phyloP scores from a whole-genome alignment of 495 filamentous ascomycete species.

The Neurospora sp. region DNA sequence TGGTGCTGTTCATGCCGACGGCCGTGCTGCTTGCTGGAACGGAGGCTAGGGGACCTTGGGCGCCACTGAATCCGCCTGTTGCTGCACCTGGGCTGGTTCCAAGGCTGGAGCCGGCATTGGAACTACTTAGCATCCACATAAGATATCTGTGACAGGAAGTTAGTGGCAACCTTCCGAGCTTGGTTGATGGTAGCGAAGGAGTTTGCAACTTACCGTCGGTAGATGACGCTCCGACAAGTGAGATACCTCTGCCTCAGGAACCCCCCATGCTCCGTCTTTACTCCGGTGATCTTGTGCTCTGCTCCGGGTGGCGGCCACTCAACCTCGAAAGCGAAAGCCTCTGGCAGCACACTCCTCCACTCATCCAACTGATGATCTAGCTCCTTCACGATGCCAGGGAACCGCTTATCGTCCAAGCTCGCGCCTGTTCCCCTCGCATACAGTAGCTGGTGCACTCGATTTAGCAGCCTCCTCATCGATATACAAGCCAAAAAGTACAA shows the following conservation, averaged over 20 bases:
- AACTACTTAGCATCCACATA: conserved; percentile 30
- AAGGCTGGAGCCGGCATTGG: neutral
- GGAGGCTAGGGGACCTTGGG: neutral
- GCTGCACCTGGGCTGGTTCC: neutral
- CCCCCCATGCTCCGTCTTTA: conserved; percentile 21
- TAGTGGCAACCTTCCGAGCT: neutral
- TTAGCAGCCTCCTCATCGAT: conserved; percentile 17
- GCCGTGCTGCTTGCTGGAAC: neutral
- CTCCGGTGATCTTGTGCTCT: conserved; percentile 9
- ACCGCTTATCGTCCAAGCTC: conserved; percentile 25
- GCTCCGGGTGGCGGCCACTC: neutral
- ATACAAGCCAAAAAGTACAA: conserved; percentile 22
- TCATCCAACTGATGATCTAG: conserved; percentile 35
- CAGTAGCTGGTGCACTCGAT: conserved; percentile 17
- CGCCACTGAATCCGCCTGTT: neutral
- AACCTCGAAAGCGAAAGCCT: conserved; percentile 27
- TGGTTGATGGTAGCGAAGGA: neutral
- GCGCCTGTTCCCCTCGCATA: conserved; percentile 18
- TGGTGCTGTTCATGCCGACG: neutral
- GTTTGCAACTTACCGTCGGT: conserved; percentile 26
- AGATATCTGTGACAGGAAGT: conserved; percentile 13
- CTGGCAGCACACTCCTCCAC: conserved; percentile 33
- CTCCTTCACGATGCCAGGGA: conserved; percentile 31
- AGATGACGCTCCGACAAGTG: conserved; percentile 38
- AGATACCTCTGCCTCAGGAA: conserved; percentile 38